These are phyloP conservation scores for Phialemonium atrogriseum DNA, from an alignment of 2,329 filamentous ascomycete genomes.

Conservation along the genomic window DNA sequence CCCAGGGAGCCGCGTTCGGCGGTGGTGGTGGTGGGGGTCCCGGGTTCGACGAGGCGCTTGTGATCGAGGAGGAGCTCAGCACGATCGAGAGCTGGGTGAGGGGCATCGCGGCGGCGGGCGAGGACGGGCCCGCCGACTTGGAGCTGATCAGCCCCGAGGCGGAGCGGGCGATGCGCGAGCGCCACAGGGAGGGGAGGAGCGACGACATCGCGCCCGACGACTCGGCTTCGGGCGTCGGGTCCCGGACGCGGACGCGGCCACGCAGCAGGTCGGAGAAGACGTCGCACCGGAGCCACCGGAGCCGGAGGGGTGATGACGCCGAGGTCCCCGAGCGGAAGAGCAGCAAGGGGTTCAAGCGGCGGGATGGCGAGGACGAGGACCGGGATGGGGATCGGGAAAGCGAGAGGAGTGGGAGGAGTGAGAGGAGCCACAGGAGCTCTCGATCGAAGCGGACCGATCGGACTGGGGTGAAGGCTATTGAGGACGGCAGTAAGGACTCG, in stretches of 20 bases:
- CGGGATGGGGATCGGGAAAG: slow-evolving; percentile 1
- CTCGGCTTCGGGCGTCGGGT: slow-evolving; percentile 14
- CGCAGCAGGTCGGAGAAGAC: slow-evolving; percentile 20
- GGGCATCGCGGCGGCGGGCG: slow-evolving; percentile 41
- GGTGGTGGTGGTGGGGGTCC: slow-evolving; percentile 4
- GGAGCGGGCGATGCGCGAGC: slow-evolving; percentile 32
- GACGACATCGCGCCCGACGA: slow-evolving; percentile 25
- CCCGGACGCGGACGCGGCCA: slow-evolving; percentile 19
- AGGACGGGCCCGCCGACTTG: slow-evolving; percentile 39
- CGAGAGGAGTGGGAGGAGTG: slow-evolving; percentile 27
- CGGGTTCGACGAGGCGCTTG: slow-evolving; percentile 44
- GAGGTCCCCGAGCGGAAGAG: slow-evolving; percentile 18
- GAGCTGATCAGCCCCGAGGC: slow-evolving; percentile 52
- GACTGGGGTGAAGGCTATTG: slow-evolving; percentile 21
- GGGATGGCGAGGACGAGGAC: slow-evolving; percentile 1
- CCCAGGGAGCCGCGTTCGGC: not conserved
- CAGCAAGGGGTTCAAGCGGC: slow-evolving; percentile 16
- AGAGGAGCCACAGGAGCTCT: slow-evolving; percentile 25
- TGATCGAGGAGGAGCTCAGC: slow-evolving; percentile 49
- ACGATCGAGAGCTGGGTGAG: slow-evolving; percentile 50
- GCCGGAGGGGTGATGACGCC: slow-evolving; percentile 5
- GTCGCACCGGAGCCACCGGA: slow-evolving; percentile 10
- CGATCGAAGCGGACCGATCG: slow-evolving; percentile 23
- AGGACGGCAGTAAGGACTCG: slow-evolving; percentile 26
- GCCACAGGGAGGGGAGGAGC: slow-evolving; percentile 22